A percentile compares a stretch with the other conserved stretches of the same genome.
These are phyloP conservation scores for Phytophthora ramorum DNA, from an alignment of 352 stramenopile genomes.

Conservation along the genomic window DNA sequence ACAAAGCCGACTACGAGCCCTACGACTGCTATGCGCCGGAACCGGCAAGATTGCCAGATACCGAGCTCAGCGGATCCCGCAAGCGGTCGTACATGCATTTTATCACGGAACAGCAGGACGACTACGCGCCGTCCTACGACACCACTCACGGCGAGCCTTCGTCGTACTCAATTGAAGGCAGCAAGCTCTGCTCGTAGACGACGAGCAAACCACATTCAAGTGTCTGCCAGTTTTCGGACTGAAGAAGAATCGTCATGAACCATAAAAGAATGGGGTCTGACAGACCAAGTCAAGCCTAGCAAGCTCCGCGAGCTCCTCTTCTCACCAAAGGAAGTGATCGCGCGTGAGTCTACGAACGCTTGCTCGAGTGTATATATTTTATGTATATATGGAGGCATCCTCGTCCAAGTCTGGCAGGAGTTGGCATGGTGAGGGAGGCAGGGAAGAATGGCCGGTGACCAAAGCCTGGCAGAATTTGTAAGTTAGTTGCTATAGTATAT, in stretches of 20 bases:
- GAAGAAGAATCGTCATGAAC: conserved; percentile 11
- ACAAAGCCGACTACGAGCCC: conserved; percentile 66
- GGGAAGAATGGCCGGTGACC: conserved; percentile 26
- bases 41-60: conserved; percentile 18
- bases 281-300: conserved; percentile 27
- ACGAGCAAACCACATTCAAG: conserved; percentile 26
- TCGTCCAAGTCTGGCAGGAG: conserved; percentile 12
- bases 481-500: conserved; percentile 55
- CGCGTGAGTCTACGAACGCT: conserved; percentile 20
- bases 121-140: conserved; percentile 47
- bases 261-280: conserved; percentile 10
- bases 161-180: conserved; percentile 76
- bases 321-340: conserved; percentile 45
- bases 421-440: conserved; percentile 13
- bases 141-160: conserved; percentile 41
- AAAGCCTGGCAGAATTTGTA: conserved; percentile 37
- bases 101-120: conserved; percentile 61
- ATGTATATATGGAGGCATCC: conserved; percentile 40
- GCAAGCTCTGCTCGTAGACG: conserved; percentile 76
- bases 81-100: conserved; percentile 86
- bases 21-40: conserved; percentile 75
- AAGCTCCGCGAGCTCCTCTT: conserved; percentile 19
- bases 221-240: conserved; percentile 10
- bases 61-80: conserved; percentile 38
- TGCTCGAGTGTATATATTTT: conserved; percentile 50